These are phyloP conservation scores for Zygosaccharomyces lentus DNA, from an alignment of 805 yeast species.

Conservation along the genomic window DNA sequence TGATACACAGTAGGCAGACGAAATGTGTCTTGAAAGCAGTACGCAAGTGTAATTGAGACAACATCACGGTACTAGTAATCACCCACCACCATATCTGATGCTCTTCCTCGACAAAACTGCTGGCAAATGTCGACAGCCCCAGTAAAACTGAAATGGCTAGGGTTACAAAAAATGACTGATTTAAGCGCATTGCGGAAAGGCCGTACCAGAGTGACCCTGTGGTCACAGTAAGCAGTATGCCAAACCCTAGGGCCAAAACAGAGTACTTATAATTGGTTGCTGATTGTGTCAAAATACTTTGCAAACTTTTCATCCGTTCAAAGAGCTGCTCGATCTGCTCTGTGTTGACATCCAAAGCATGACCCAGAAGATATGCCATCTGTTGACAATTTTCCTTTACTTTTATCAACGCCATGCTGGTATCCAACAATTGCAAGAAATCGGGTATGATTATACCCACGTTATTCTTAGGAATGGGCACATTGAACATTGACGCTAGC, in stretches of 20 bases:
- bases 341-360: slow-evolving; percentile 1
- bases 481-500: slow-evolving; percentile 67
- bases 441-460: slow-evolving; percentile 67
- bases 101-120: slow-evolving; percentile 91
- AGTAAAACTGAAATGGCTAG: slow-evolving; percentile 36
- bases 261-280: slow-evolving; percentile 70
- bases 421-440: slow-evolving; percentile 50
- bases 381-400: slow-evolving; percentile 54
- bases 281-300: slow-evolving; percentile 47
- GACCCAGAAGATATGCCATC: slow-evolving; percentile 35
- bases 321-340: slow-evolving; percentile 25
- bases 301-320: slow-evolving; percentile 44
- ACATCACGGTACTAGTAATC: slow-evolving; percentile 35
- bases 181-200: slow-evolving; percentile 1
- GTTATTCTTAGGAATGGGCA: slow-evolving; percentile 89
- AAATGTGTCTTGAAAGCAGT: slow-evolving; percentile 14
- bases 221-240: slow-evolving; percentile 20
- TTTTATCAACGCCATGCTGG: slow-evolving; percentile 32
- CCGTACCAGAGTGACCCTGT: slow-evolving; percentile 8
- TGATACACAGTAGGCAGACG: slow-evolving; percentile 35
- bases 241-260: slow-evolving; percentile 39
- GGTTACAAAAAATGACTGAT: slow-evolving; percentile 13
- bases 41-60: slow-evolving; percentile 9
- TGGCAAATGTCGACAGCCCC: slow-evolving; percentile 66
- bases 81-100: slow-evolving; percentile 95